Evolutionary conservation across 305 asterid species (phyloP).

Genomic region (Ajuga reptans): DNA sequence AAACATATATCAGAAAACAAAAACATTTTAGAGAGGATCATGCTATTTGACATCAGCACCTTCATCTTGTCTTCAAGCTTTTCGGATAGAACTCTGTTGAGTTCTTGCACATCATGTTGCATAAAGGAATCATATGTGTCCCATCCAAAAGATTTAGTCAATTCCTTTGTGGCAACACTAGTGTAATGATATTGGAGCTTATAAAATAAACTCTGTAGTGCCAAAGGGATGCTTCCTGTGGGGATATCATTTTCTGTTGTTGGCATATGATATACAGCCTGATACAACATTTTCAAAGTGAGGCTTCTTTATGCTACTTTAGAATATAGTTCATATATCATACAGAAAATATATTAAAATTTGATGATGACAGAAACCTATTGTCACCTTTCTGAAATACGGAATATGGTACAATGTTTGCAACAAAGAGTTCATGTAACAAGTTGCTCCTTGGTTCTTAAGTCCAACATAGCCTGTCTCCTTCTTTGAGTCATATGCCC

Average conservation of each 20-base stretch:
- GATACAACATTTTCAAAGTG: constrained; percentile 21
- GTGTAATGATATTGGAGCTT: constrained; percentile 78
- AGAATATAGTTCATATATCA: constrained; percentile 14
- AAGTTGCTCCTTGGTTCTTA: constrained; percentile 95
- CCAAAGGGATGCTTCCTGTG: constrained; percentile 86
- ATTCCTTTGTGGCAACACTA: constrained; percentile 86
- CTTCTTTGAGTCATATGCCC: constrained; percentile 83
- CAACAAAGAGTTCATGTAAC: constrained; percentile 87
- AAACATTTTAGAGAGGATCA: neutral
- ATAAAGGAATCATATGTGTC: constrained; percentile 88
- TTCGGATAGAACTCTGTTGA: constrained; percentile 80
- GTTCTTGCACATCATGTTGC: constrained; percentile 98
- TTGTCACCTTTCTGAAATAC: constrained; percentile 75
- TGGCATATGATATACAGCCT: constrained; percentile 99
- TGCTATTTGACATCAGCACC: constrained; percentile 34
- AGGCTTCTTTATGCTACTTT: constrained; percentile 23
- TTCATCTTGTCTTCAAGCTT: constrained; percentile 95
- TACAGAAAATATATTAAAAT: constrained; percentile 16
- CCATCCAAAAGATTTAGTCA: constrained; percentile 97
- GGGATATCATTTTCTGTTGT: constrained; percentile 92
- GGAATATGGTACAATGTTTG: constrained; percentile 87
- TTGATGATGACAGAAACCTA: constrained; percentile 10
- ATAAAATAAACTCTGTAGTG: constrained; percentile 85
- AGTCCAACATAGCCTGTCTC: constrained; percentile 92
- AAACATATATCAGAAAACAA: neutral